Evolutionary conservation across 2,329 filamentous ascomycete genomes (phyloP).

Genomic region (Atkinsonella hypoxylon): DNA sequence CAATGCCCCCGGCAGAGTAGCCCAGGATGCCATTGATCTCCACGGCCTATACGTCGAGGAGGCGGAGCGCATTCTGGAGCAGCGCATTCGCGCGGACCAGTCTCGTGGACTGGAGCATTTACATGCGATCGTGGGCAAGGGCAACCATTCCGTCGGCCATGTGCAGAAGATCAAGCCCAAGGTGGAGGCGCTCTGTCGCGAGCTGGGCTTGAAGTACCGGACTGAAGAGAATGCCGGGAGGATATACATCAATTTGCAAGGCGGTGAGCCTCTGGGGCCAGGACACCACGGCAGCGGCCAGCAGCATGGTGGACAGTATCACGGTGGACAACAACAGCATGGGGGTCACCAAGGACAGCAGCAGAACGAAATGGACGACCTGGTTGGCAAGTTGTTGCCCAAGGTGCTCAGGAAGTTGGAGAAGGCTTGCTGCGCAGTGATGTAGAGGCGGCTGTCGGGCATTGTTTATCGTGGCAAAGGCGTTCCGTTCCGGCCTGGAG

Average conservation of each 20-base stretch:
- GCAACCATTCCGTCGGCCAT: constrained; percentile 71
- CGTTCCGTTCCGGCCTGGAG: too few species aligned
- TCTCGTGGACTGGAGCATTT: constrained; percentile 66
- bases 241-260: constrained; percentile 78
- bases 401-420: constrained; percentile 52
- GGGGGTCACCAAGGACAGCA: constrained; percentile 29
- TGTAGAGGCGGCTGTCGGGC: constrained; percentile 35
- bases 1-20: constrained; percentile 65
- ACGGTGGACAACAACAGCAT: constrained; percentile 26
- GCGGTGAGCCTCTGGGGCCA: constrained; percentile 47
- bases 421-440: constrained; percentile 61
- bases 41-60: constrained; percentile 94
- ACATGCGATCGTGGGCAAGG: constrained; percentile 93
- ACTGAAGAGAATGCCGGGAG: constrained; percentile 85
- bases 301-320: constrained; percentile 25
- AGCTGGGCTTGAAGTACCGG: constrained; percentile 69
- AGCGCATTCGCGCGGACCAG: constrained; percentile 70
- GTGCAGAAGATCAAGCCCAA: constrained; percentile 94
- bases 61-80: constrained; percentile 79
- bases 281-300: constrained; percentile 5
- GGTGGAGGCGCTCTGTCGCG: constrained; percentile 74
- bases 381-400: constrained; percentile 48
- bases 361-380: constrained; percentile 44
- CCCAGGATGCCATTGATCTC: constrained; percentile 77
- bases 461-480: too few species aligned